These are phyloP conservation scores for Xenosphaeropsis pyriputrescens DNA, from an alignment of 2,329 filamentous ascomycete species.

Conservation along the genomic window DNA sequence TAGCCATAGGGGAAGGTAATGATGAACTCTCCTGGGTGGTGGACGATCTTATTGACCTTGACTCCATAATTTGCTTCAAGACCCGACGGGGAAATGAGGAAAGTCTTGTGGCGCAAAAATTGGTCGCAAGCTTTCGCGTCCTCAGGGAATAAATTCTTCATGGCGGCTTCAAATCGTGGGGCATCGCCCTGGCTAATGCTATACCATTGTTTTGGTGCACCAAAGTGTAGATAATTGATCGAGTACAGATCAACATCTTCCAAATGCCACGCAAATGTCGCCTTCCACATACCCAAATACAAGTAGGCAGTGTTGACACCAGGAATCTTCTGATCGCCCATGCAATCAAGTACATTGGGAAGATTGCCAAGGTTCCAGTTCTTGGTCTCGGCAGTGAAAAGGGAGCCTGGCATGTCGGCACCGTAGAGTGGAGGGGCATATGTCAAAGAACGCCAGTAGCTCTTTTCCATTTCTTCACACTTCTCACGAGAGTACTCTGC, in stretches of 20 bases:
- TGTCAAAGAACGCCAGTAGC: conserved; percentile 94
- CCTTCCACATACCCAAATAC: conserved; percentile 99
- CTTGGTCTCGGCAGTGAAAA: conserved; percentile 76
- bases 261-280: conserved; percentile 96
- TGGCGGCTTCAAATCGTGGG: conserved; percentile 80
- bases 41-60: conserved; percentile 89
- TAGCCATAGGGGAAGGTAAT: conserved; percentile 98
- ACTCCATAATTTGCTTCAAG: conserved; percentile 83
- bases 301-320: conserved; percentile 97
- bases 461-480: conserved; percentile 85
- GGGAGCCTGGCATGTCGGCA: conserved; percentile 87
- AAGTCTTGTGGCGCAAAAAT: conserved; percentile 94
- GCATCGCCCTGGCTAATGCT: conserved; percentile 95
- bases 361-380: conserved; percentile 92
- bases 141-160: conserved; percentile 89
- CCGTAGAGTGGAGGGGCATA: conserved; percentile 93
- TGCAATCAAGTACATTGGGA: conserved; percentile 81
- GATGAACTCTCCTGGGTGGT: conserved; percentile 93
- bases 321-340: conserved; percentile 78
- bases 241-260: conserved; percentile 98
- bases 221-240: conserved; percentile 99
- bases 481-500: conserved; percentile 83
- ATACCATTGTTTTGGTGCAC: conserved; percentile 98
- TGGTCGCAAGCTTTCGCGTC: conserved; percentile 94
- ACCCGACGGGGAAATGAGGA: conserved; percentile 83